phyloP scores from a whole-genome alignment of 257 asterid species.

The Petrea volubilis region DNA sequence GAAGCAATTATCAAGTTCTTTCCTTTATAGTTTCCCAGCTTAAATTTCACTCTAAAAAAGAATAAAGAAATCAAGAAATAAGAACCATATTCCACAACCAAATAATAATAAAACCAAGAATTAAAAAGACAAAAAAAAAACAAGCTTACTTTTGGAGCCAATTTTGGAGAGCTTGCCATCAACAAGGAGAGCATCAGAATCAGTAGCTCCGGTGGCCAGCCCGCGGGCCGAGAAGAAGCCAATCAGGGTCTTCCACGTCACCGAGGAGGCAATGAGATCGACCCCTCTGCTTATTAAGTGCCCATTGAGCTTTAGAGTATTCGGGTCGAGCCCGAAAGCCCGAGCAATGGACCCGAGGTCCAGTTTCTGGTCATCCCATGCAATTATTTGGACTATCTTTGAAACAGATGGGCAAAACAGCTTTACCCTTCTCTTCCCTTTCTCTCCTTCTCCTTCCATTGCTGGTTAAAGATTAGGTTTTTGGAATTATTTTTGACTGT shows the following conservation, averaged over 20 bases:
- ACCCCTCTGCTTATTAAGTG: conserved; percentile 83
- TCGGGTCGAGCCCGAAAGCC: conserved; percentile 77
- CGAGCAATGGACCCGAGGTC: conserved; percentile 77
- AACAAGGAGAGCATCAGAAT: conserved; percentile 59
- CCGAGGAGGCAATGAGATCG: conserved; percentile 75
- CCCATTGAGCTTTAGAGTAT: conserved; percentile 71
- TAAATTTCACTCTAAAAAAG: not conserved
- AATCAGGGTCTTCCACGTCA: conserved; percentile 85
- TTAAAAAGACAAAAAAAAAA: not conserved
- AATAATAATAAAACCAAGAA: not conserved
- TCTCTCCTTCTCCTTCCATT: conserved; percentile 38
- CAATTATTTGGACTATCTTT: conserved; percentile 44
- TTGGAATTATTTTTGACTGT: not conserved
- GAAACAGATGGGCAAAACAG: conserved; percentile 55
- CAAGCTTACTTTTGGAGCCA: conserved; percentile 60
- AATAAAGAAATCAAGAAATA: not conserved
- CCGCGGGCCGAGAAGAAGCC: conserved; percentile 76
- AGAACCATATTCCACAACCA: not conserved
- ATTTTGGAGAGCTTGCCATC: conserved; percentile 62
- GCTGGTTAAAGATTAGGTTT: not conserved
- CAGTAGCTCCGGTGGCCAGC: conserved; percentile 59
- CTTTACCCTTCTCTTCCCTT: conserved; percentile 41
- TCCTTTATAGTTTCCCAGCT: not conserved
- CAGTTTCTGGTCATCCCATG: conserved; percentile 58
- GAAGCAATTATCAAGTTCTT: no score